Evolutionary conservation across 352 stramenopile genomes (phyloP), one percentile per base, ranked within the genome.

Genomic region (Phytophthora macrochlamydospora): DNA sequence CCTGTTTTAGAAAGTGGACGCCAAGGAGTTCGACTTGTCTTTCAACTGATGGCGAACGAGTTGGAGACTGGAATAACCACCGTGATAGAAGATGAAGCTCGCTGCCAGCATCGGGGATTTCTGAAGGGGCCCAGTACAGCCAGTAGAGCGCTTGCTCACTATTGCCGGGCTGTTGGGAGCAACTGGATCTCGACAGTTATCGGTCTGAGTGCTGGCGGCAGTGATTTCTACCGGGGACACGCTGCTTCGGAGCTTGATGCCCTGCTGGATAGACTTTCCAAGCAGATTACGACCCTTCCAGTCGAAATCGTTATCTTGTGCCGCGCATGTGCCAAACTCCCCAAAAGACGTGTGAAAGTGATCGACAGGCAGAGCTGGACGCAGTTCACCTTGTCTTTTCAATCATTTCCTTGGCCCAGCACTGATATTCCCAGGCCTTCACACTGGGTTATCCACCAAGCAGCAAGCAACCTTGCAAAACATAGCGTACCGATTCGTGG

Each of bases 341-440:
- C 81, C 38, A 28, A 4, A 46, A 53, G 12, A 14, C 1, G 45
- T 46, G 3, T 13, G 8, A 52, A 14, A 24, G 50, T 8, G 66
- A 8, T 18, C 51, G 2, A 29, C 38, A 54, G 31, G 48, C 49
- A 38, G 59, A 75, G 28, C 35, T 75, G 9, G 35, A 62, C 38
- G 74, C 65, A 0, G 59, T 86, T n/a, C 86, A 92, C 62, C 56
- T 91, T 2, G 71, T 92, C n/a, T 89, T 94, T 92, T 91, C 62
- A 83, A 87, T 43, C 82, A 94, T 49, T 90, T 90, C 56, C 48
- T 94, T 11, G 79, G 69, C 5, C 79, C 81, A 31, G 71, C 67
- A 9, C 31, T 93, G 33, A 42, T 73, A 14, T 83, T 81, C 40
- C 51, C 67, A 42, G 42, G 11, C 1, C 46, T 77, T 30, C 55